phyloP scores from a whole-genome alignment of 352 stramenopile species.

The Labyrinthula sp. region DNA sequence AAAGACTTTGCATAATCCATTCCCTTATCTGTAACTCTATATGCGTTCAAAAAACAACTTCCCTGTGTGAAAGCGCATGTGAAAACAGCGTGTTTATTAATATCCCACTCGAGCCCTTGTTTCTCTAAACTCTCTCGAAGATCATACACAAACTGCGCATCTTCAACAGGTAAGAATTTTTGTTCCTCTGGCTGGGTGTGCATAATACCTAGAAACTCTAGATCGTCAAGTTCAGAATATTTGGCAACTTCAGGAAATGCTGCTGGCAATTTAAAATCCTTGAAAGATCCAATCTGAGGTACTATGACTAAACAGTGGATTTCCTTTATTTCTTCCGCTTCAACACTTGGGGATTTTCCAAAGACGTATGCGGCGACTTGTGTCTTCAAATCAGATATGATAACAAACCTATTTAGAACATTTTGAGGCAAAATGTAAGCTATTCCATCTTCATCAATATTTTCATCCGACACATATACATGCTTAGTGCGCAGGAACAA shows the following conservation, averaged over 20 bases:
- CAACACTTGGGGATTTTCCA: constrained; percentile 82
- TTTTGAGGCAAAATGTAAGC: constrained; percentile 99
- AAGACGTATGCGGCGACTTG: constrained; percentile 96
- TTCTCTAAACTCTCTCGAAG: too few relatives aligned
- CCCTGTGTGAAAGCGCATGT: constrained; percentile 96
- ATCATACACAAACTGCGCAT: constrained; percentile 82
- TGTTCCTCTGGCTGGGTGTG: constrained; percentile 97
- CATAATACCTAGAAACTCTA: constrained; percentile 96
- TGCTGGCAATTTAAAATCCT: constrained; percentile 82
- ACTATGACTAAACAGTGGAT: constrained; percentile 96
- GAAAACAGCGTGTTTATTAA: constrained; percentile 90
- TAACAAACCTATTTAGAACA: constrained; percentile 97
- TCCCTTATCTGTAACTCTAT: constrained; percentile 82
- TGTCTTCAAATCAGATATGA: constrained; percentile 81
- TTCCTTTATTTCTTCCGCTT: constrained; percentile 96
- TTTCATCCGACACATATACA: constrained; percentile 78
- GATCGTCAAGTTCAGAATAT: constrained; percentile 61
- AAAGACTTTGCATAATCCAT: constrained; percentile 95
- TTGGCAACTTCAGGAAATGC: constrained; percentile 75
- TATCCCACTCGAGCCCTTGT: constrained; percentile 86
- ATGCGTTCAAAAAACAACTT: constrained; percentile 93
- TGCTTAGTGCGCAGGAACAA: constrained; percentile 95
- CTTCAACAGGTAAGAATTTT: constrained; percentile 75
- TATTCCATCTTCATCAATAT: constrained; percentile 73
- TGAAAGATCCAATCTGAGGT: constrained; percentile 91